A percentile compares a stretch with the other conserved stretches of the same genome.
phyloP scores from a whole-genome alignment of 1,139 yeast species.

The Diutina catenulata region DNA sequence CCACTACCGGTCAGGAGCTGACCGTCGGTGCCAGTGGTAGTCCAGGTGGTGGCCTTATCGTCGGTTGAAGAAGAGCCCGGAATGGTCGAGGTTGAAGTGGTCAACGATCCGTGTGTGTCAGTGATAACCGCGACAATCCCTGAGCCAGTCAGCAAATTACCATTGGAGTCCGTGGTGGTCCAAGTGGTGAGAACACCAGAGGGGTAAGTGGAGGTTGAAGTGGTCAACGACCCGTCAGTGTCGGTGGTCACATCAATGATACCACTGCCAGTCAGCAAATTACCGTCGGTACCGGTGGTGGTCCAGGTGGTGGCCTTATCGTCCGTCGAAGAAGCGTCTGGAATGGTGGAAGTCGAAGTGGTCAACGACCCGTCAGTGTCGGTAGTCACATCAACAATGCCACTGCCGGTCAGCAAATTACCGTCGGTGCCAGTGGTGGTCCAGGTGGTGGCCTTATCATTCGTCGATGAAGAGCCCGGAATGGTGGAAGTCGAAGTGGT shows the following conservation, averaged over 20 bases:
- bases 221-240: background rate
- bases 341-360: background rate
- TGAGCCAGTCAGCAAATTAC: background rate
- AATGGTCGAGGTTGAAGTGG: background rate
- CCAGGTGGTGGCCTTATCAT: background rate
- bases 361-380: background rate
- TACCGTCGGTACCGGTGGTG: conserved; percentile 1
- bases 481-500: background rate
- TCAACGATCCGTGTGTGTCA: background rate
- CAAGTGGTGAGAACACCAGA: background rate
- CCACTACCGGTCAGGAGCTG: background rate
- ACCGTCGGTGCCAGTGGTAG: background rate
- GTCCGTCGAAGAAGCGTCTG: too few relatives aligned
- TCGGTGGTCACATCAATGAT: background rate
- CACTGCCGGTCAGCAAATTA: background rate
- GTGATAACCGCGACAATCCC: background rate
- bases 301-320: too few relatives aligned
- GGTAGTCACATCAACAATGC: conserved; percentile 1
- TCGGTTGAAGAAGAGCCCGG: background rate
- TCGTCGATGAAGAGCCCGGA: background rate
- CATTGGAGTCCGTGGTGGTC: background rate
- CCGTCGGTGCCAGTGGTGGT: conserved; percentile 2
- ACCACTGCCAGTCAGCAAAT: background rate
- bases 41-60: conserved; percentile 1
- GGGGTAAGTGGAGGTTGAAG: background rate